phyloP scores from a whole-genome alignment of 2,329 filamentous ascomycete species.

The Acrodontium crateriforme region DNA sequence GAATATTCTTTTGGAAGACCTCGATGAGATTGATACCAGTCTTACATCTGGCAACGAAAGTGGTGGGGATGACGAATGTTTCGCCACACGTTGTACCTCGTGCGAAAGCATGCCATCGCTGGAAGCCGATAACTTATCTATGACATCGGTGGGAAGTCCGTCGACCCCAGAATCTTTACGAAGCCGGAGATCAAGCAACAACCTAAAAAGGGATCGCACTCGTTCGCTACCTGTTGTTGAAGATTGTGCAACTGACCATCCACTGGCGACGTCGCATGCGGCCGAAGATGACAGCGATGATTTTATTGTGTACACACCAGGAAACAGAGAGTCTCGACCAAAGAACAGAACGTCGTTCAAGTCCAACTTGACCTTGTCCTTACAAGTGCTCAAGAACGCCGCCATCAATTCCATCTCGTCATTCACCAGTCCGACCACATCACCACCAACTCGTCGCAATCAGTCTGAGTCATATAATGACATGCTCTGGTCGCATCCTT shows the following conservation, averaged over 20 bases:
- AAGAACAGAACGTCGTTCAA: slow-evolving; percentile 40
- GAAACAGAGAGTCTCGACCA: slow-evolving; percentile 21
- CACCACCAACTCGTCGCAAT: slow-evolving; percentile 6
- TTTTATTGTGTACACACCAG: slow-evolving; percentile 17
- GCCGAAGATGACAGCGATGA: slow-evolving; percentile 20
- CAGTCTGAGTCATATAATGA: slow-evolving; percentile 43
- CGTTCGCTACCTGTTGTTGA: slow-evolving; percentile 36
- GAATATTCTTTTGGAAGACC: slow-evolving; percentile 42
- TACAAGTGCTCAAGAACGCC: slow-evolving; percentile 47
- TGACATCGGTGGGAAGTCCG: slow-evolving; percentile 30
- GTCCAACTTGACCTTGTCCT: slow-evolving; percentile 49
- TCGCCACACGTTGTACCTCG: slow-evolving; percentile 39
- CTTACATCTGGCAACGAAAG: slow-evolving; percentile 16
- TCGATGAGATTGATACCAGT: slow-evolving; percentile 31
- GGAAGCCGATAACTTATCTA: slow-evolving; percentile 33
- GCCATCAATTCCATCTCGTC: slow-evolving; percentile 46
- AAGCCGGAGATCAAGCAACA: slow-evolving; percentile 21
- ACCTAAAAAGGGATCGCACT: slow-evolving; percentile 32
- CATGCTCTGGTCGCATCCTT: slow-evolving; percentile 45
- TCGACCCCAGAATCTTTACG: slow-evolving; percentile 27
- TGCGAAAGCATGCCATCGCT: slow-evolving; percentile 45
- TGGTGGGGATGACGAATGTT: slow-evolving; percentile 28
- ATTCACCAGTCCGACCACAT: slow-evolving; percentile 29
- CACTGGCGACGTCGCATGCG: slow-evolving; percentile 32
- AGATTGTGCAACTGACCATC: slow-evolving; percentile 44